Evolutionary conservation across 2,329 filamentous ascomycete genomes (phyloP).

Genomic region (Davidsoniella neocaledoniae): DNA sequence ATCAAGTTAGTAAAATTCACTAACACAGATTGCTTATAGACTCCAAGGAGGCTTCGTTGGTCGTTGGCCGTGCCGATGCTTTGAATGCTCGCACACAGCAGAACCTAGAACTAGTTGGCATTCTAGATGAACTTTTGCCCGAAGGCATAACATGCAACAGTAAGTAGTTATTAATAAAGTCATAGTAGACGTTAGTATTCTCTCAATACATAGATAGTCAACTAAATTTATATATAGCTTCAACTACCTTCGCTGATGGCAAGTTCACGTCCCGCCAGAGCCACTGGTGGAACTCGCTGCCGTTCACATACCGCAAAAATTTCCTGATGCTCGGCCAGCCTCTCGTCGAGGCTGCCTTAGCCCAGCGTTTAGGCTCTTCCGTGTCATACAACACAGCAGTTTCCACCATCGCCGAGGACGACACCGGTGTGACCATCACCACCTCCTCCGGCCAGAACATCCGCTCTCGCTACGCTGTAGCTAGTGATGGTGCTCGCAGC

Average conservation of each 20-base stretch:
- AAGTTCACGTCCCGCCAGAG: constrained; percentile 31
- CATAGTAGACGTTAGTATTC: background rate
- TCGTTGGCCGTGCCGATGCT: constrained; percentile 29
- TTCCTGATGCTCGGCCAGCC: constrained; percentile 35
- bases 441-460: constrained; percentile 21
- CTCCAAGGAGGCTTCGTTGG: constrained; percentile 22
- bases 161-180: constrained; percentile 16
- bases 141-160: constrained; percentile 32
- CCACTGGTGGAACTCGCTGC: constrained; percentile 30
- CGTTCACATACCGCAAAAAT: constrained; percentile 29
- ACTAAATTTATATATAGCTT: constrained; percentile 20
- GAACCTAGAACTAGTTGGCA: constrained; percentile 27
- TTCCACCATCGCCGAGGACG: constrained; percentile 17
- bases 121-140: constrained; percentile 25
- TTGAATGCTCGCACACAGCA: constrained; percentile 33
- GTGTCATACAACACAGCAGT: constrained; percentile 25
- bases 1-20: background rate
- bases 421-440: constrained; percentile 14
- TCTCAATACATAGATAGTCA: background rate
- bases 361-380: constrained; percentile 18
- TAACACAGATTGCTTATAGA: constrained; percentile 16
- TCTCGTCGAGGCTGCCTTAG: constrained; percentile 25
- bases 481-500: constrained; percentile 35
- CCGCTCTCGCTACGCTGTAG: constrained; percentile 27
- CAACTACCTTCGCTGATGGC: constrained; percentile 29